phyloP scores from a whole-genome alignment of 2,329 filamentous ascomycete genomes.

The Sporothrix inflata region DNA sequence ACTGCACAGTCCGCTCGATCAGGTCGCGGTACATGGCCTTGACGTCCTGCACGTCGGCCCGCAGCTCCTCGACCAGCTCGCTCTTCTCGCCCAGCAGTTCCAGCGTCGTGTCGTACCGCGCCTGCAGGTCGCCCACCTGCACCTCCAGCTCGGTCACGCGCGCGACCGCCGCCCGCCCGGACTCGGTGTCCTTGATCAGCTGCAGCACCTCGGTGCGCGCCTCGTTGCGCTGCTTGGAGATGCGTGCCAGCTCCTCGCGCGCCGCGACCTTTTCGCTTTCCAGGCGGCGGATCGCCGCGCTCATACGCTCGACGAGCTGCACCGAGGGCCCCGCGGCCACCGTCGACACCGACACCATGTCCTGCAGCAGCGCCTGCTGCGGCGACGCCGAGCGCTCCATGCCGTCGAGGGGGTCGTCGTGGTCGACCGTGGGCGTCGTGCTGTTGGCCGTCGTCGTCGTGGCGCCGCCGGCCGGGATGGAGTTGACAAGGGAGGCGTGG shows the following conservation, averaged over 20 bases:
- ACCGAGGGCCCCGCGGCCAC: slow-evolving; percentile 89
- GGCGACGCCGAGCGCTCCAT: slow-evolving; percentile 62
- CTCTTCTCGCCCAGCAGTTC: slow-evolving; percentile 98
- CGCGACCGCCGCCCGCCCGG: slow-evolving; percentile 62
- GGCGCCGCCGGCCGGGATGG: background rate
- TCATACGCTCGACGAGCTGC: slow-evolving; percentile 95
- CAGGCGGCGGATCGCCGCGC: slow-evolving; percentile 83
- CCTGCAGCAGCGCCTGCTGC: slow-evolving; percentile 67
- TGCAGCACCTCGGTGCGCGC: slow-evolving; percentile 87
- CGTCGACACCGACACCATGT: slow-evolving; percentile 87
- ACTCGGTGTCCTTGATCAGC: slow-evolving; percentile 84
- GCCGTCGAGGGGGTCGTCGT: slow-evolving; percentile 55
- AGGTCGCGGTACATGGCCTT: slow-evolving; percentile 96
- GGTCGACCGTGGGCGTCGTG: slow-evolving; percentile 28
- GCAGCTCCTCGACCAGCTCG: slow-evolving; percentile 88
- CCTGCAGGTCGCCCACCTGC: slow-evolving; percentile 68
- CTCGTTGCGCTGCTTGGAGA: slow-evolving; percentile 86
- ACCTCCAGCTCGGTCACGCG: slow-evolving; percentile 68
- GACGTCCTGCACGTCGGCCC: slow-evolving; percentile 85
- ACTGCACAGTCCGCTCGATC: slow-evolving; percentile 73
- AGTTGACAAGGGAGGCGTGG: slow-evolving; percentile 14
- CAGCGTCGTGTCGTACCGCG: slow-evolving; percentile 84
- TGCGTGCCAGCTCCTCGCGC: slow-evolving; percentile 80
- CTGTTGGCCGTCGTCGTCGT: background rate
- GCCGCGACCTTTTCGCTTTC: slow-evolving; percentile 89